phyloP scores from a whole-genome alignment of 2,329 filamentous ascomycete species.

The Alternaria alternata region DNA sequence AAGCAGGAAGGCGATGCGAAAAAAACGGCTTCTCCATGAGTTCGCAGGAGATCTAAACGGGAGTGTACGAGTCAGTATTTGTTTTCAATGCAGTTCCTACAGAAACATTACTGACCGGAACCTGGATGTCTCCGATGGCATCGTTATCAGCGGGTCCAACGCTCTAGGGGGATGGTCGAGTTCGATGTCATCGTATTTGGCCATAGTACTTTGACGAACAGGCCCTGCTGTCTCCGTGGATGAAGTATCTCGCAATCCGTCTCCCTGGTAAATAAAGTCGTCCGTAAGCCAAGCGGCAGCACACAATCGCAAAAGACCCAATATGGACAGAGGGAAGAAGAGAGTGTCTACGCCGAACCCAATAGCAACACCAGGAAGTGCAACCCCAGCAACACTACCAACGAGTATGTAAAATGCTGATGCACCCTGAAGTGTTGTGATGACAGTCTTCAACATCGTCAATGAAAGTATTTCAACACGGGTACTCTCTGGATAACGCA shows the following conservation, averaged over 20 bases:
- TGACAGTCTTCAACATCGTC: conserved; percentile 24
- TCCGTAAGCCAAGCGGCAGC: conserved; percentile 25
- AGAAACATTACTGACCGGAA: neutral
- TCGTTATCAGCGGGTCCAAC: neutral
- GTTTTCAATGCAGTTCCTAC: no score
- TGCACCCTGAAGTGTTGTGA: conserved; percentile 24
- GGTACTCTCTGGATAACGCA: conserved; percentile 10
- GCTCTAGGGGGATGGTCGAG: neutral
- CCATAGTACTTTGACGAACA: no score
- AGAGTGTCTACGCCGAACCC: conserved; percentile 7
- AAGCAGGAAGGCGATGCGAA: neutral
- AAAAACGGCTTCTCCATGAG: neutral
- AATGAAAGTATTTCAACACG: conserved; percentile 12
- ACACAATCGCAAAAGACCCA: conserved; percentile 22
- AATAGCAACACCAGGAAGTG: neutral
- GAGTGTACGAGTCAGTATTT: no score
- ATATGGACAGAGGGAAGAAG: conserved; percentile 21
- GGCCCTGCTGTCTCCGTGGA: neutral
- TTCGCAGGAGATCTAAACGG: neutral
- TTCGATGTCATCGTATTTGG: neutral
- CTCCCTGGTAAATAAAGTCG: conserved; percentile 17
- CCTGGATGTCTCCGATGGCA: neutral
- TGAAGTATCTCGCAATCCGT: neutral
- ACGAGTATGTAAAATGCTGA: conserved; percentile 19
- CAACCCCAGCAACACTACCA: neutral